Conservation (phyloP, 768 basidiomycete genomes). For the Leccinum longicurvipes region DNA sequence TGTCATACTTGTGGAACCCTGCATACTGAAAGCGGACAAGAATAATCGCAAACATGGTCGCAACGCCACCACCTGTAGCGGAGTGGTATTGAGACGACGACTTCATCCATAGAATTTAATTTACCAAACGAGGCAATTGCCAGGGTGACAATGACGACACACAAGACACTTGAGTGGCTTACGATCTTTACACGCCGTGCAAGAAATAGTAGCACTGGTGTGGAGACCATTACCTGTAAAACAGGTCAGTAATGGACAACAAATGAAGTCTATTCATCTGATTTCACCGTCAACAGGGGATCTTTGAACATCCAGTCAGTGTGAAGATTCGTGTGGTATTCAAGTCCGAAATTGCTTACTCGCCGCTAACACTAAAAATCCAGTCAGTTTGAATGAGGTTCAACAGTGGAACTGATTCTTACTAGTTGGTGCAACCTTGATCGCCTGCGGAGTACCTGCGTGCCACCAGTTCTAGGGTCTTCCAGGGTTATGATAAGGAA, state of each 20-base stretch:
- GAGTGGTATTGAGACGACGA: not conserved
- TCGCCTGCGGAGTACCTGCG: conserved; percentile 16
- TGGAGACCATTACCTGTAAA: conserved; percentile 42
- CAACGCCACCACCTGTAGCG: conserved; percentile 33
- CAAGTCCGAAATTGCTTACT: conserved; percentile 4
- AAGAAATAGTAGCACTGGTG: conserved; percentile 46
- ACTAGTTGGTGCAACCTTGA: not conserved
- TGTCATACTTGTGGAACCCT: conserved; percentile 33
- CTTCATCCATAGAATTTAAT: not conserved
- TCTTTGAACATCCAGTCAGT: conserved; percentile 28
- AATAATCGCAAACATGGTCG: conserved; percentile 27
- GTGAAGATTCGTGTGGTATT: not conserved
- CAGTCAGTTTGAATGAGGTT: conserved; percentile 19
- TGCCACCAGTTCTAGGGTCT: conserved; percentile 21
- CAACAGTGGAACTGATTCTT: not conserved
- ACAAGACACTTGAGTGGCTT: conserved; percentile 27
- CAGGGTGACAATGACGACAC: conserved; percentile 21
- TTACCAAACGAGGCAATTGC: conserved; percentile 8
- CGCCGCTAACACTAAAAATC: conserved; percentile 8
- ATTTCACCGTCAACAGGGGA: conserved; percentile 42
- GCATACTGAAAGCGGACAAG: conserved; percentile 26
- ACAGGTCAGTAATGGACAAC: not conserved
- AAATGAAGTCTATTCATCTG: not conserved
- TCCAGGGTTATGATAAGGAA: not conserved
- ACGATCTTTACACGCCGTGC: conserved; percentile 41